Percentiles rank a stretch among this genome's conserved stretches.
Conservation (phyloP, 2,329 filamentous ascomycete species). For the Aspergillus aculeatus region DNA sequence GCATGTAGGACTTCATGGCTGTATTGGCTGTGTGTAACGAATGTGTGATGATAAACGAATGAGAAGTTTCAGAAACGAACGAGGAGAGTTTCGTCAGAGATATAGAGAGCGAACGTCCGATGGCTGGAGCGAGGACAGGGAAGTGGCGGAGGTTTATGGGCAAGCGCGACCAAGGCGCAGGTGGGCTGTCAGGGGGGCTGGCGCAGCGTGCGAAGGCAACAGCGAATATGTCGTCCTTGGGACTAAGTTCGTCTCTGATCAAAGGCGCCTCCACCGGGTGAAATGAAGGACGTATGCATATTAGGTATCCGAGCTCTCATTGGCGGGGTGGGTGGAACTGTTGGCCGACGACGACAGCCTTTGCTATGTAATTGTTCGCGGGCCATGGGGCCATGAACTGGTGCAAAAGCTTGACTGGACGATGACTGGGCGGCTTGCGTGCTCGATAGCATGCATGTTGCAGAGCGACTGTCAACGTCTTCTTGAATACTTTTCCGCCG, state of each 20-base stretch:
- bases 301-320: not conserved
- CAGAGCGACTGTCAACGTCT: not conserved
- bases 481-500: not conserved
- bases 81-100: not conserved
- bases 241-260: not conserved
- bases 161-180: not conserved
- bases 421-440: not conserved
- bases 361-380: not conserved
- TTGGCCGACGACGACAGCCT: not conserved
- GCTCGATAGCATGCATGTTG: not conserved
- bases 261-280: not conserved
- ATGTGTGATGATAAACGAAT: not conserved
- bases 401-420: not conserved
- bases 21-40: not conserved
- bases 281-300: not conserved
- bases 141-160: not conserved
- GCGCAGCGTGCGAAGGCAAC: not conserved
- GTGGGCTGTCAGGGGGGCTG: not conserved
- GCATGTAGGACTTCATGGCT: conserved; percentile 8
- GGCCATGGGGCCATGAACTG: not conserved
- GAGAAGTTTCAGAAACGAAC: not conserved
- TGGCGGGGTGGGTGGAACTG: not conserved
- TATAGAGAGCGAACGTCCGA: not conserved
- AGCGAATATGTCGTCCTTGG: not conserved
- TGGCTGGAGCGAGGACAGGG: not conserved